phyloP scores from a whole-genome alignment of 352 stramenopile species.

The Phytophthora hibernalis region DNA sequence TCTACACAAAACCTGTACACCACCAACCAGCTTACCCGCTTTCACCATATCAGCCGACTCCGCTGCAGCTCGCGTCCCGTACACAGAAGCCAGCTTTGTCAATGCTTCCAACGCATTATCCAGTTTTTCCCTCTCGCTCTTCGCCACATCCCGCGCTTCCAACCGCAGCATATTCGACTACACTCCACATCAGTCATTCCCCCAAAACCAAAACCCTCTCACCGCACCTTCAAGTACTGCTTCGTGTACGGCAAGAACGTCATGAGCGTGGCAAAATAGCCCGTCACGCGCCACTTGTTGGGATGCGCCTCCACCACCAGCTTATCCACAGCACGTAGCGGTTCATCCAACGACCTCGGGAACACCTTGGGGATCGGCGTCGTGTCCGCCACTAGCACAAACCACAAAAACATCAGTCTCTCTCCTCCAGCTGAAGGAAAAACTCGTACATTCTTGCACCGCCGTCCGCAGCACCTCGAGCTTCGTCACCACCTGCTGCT shows the following conservation, averaged over 20 bases:
- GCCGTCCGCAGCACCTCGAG: constrained; percentile 67
- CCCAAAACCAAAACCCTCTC: neutral
- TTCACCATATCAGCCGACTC: constrained; percentile 63
- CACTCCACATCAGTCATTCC: constrained; percentile 5
- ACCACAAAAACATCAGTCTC: neutral
- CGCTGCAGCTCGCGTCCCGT: constrained; percentile 38
- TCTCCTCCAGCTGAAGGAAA: no score
- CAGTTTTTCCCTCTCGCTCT: constrained; percentile 61
- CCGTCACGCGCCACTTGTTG: constrained; percentile 90
- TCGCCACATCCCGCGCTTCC: constrained; percentile 77
- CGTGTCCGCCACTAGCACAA: constrained; percentile 50
- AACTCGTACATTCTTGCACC: constrained; percentile 64
- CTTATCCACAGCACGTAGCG: constrained; percentile 78
- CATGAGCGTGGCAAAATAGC: constrained; percentile 90
- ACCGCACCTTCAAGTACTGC: constrained; percentile 79
- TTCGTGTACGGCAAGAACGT: constrained; percentile 90
- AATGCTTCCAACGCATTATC: constrained; percentile 50
- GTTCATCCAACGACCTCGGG: constrained; percentile 78
- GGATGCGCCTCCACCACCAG: constrained; percentile 85
- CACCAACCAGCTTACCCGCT: constrained; percentile 44
- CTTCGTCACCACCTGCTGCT: constrained; percentile 54
- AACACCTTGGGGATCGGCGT: constrained; percentile 84
- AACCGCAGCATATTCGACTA: constrained; percentile 88
- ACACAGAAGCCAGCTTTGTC: constrained; percentile 45
- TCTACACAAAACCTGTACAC: neutral